Base-by-base conservation (phyloP, 73 alveolate genomes). In the Blepharisma stoltei region DNA sequence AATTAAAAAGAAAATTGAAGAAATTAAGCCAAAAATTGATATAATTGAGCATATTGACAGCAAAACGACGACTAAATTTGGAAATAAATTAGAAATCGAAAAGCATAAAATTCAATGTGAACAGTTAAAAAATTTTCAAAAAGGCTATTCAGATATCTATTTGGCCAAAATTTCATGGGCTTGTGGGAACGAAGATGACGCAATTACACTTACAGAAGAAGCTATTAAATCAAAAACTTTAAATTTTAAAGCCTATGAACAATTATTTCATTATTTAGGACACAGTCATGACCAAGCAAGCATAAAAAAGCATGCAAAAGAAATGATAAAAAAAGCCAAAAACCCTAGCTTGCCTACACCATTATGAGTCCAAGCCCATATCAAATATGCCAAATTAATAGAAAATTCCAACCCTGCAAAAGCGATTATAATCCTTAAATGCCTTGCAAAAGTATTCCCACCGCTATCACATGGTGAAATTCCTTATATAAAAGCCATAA, bases 371-470 rank as follows among this genome's bases (percentile, higher is more conserved):
- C 14, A 60, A 25, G 73, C 45, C 18, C 14, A 60, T 5, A 8
- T 60, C 2, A 60, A 14, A 14, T 60, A 60, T 25, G 37, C 73
- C 4, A 60, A 60, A 25, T 25, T 60, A 25, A 25, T 60, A 20
- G 23, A 60, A 25, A 14, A 60, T 14, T 9, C 18, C 14, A 60
- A 60, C 46, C 73, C 73, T 1, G 73, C 46, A n/a, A 60, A 60
- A 60, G 73, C 73, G 45, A 60, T 60, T 25, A 14, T 60, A 9
- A 14, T 60, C 2, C 46, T 60, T 8, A 60, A 60, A 60, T 9
- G 38, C 23, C 73, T 60, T 14, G 73, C 73, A 20, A 60, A 60
- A 38, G 48, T 60, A 2, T 38, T 60, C 49, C 73, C 73, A 2
- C 73, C 73, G 4, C 2, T 60, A 18, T 38, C 73, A 8, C 23